These are phyloP conservation scores for Barnettozyma wickerhamii DNA, from an alignment of 805 yeast genomes.

Conservation along the genomic window DNA sequence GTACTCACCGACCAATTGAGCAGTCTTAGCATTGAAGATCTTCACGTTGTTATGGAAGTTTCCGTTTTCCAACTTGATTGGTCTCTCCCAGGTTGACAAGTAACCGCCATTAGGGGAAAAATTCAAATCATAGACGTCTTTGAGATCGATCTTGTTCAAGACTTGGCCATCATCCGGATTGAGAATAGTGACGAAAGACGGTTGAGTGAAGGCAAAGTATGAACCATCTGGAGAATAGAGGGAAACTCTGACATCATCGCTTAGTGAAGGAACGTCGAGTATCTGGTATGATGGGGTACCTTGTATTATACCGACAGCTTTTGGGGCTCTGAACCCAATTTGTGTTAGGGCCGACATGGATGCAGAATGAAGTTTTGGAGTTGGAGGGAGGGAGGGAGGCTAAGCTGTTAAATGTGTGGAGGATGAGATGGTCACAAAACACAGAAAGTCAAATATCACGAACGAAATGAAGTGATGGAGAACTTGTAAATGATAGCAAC, in stretches of 20 bases:
- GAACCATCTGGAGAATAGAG: constrained; percentile 65
- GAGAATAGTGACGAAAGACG: constrained; percentile 51
- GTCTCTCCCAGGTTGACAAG: constrained; percentile 87
- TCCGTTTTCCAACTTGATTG: constrained; percentile 67
- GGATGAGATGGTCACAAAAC: too few relatives aligned
- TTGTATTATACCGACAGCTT: constrained; percentile 46
- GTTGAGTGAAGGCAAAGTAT: constrained; percentile 70
- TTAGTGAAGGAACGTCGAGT: constrained; percentile 24
- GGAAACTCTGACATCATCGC: constrained; percentile 55
- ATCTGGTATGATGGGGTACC: constrained; percentile 38
- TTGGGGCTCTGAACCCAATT: constrained; percentile 45
- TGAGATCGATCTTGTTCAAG: constrained; percentile 45
- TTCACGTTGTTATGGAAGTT: constrained; percentile 76
- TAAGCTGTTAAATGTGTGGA: too few relatives aligned
- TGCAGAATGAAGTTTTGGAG: too few relatives aligned
- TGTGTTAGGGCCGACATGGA: constrained; percentile 25
- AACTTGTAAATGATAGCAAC: too few relatives aligned
- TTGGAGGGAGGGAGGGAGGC: too few relatives aligned
- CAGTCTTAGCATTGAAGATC: constrained; percentile 56
- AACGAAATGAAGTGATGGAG: too few relatives aligned
- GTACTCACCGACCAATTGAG: constrained; percentile 53
- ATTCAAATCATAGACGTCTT: constrained; percentile 74
- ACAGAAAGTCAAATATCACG: too few relatives aligned
- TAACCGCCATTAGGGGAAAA: constrained; percentile 88
- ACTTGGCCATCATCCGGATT: constrained; percentile 49